These are phyloP conservation scores for Epichloe elymi DNA, from an alignment of 2,329 filamentous ascomycete species.

Conservation along the genomic window DNA sequence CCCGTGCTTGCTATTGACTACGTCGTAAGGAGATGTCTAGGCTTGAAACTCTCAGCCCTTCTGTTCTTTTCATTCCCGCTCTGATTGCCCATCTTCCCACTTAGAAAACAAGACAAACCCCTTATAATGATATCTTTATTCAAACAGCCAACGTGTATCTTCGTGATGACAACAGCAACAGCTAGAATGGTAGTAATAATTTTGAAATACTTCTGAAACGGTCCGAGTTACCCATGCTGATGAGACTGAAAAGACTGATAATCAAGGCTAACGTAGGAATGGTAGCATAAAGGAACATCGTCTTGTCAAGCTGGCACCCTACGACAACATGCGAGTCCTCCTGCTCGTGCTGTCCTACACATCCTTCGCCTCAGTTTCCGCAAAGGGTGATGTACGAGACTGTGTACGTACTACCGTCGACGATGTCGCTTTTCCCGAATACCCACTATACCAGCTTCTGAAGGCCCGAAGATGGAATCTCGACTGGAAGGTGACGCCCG, in stretches of 20 bases:
- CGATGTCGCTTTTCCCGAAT: not conserved
- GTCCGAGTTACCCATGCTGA: not conserved
- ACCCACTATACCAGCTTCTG: not conserved
- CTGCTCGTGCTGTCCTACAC: not conserved
- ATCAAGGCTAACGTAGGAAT: not conserved
- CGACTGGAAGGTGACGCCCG: not conserved
- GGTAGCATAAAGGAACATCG: not conserved
- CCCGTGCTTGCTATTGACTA: too few species aligned
- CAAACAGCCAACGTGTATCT: too few species aligned
- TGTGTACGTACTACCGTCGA: not conserved
- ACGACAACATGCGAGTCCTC: not conserved
- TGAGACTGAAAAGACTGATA: not conserved
- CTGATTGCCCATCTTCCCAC: too few species aligned
- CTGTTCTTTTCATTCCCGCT: too few species aligned
- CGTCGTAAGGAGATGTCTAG: too few species aligned
- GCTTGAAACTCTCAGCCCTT: too few species aligned
- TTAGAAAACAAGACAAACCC: too few species aligned
- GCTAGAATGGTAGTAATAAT: not conserved
- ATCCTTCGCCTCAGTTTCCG: not conserved
- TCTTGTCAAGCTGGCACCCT: not conserved
- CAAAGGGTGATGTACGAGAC: not conserved
- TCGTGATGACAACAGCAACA: not conserved
- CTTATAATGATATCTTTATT: too few species aligned
- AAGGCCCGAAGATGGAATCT: not conserved
- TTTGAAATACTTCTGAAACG: not conserved